Evolutionary conservation across 2,329 filamentous ascomycete species (phyloP).

Genomic region (Alternaria alternata): DNA sequence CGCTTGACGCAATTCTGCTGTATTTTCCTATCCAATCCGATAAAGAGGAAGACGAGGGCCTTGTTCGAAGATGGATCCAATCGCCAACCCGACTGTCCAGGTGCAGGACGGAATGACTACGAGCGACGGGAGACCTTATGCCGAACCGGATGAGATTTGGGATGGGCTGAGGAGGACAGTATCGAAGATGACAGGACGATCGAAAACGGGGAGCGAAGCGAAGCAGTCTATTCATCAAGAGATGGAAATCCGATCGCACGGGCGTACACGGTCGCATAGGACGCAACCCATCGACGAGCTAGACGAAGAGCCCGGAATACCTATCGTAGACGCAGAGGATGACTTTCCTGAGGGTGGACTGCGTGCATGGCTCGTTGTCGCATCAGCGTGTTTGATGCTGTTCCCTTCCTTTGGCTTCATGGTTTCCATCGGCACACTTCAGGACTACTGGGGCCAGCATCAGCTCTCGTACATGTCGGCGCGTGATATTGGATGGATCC

Average conservation of each 20-base stretch:
- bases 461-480: conserved; percentile 70
- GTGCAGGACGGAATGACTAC: conserved; percentile 29
- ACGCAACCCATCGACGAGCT: conserved; percentile 7
- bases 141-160: conserved; percentile 31
- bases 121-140: conserved; percentile 12
- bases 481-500: conserved; percentile 84
- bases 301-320: conserved; percentile 20
- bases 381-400: conserved; percentile 46
- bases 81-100: conserved; percentile 37
- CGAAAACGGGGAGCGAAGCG: conserved; percentile 24
- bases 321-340: conserved; percentile 37
- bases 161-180: conserved; percentile 27
- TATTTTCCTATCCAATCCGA: neutral
- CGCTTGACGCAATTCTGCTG: neutral
- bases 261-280: conserved; percentile 16
- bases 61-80: conserved; percentile 36
- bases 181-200: conserved; percentile 32
- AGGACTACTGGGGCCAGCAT: conserved; percentile 77
- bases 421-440: conserved; percentile 72
- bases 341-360: conserved; percentile 51
- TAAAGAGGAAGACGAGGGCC: neutral
- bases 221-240: conserved; percentile 21
- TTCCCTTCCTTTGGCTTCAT: conserved; percentile 50
- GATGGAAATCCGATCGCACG: conserved; percentile 14
- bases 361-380: conserved; percentile 52